Base-by-base conservation (phyloP, 2,329 filamentous ascomycete species). In the Pseudopyricularia cyperi region DNA sequence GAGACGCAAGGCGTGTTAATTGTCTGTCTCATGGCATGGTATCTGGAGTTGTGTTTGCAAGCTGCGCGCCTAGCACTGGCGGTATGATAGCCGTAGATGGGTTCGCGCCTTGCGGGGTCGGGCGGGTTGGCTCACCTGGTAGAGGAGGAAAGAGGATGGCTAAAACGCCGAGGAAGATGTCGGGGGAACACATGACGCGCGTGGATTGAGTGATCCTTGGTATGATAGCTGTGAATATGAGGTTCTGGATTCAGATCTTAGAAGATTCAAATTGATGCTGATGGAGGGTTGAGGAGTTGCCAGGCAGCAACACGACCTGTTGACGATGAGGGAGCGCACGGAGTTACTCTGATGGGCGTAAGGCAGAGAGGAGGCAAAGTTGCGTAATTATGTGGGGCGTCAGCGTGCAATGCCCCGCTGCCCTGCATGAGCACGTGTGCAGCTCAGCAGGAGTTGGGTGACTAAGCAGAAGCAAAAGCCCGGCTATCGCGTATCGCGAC, bases 101-200 rank as follows among this genome's bases (percentile, higher is more conserved):
- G 19, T 42, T 6, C 49, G n/a, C 2, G 19, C 7, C 35, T 48
- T 49, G 47, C 32, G 33, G 46, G 46, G 32, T 54, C 24, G 54
- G 35, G 49, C 48, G 42, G 42, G 34, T 33, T 42, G 26, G 69
- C 76, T 62, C 72, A 83, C 80, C 80, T 54, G 81, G 71, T 52
- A 85, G 67, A 55, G 81, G 81, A 33, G 81, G 81, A 63, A 84
- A 84, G 58, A 85, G 68, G 54, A 84, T 70, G 63, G 81, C 81
- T 57, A 85, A 64, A 37, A 83, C 60, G 64, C 75, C 79, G 56
- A 85, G 77, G 63, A 85, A 83, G 60, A 80, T 67, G 63, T 84
- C 80, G 50, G 73, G 61, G 52, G 73, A 69, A 65, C 79, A 82
- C 79, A 83, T 83, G 54, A 35, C 30, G 22, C 33, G 37, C 54